Evolutionary conservation across 306 rosid genomes (phyloP).

Genomic region (Inga laurina): DNA sequence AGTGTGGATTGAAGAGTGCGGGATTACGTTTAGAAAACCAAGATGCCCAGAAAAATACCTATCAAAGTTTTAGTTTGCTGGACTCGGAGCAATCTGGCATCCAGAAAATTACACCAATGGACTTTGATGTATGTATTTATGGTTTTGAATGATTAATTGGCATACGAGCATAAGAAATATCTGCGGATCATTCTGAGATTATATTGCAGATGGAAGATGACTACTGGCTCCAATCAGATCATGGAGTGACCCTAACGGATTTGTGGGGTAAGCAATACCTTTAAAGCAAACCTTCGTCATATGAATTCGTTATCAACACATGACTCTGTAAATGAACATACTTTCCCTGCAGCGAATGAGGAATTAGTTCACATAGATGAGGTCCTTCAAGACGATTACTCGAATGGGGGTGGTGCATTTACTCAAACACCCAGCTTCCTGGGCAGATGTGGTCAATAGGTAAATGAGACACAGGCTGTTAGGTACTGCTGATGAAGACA

Average conservation of each 20-base stretch:
- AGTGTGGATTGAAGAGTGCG: slow-evolving; percentile 32
- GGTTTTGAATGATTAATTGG: slow-evolving; percentile 5
- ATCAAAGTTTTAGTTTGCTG: slow-evolving; percentile 26
- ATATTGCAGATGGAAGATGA: slow-evolving; percentile 64
- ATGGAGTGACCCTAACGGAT: slow-evolving; percentile 59
- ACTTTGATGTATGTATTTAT: slow-evolving; percentile 47
- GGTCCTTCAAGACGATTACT: slow-evolving; percentile 34
- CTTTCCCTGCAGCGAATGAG: slow-evolving; percentile 41
- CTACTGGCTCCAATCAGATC: slow-evolving; percentile 81
- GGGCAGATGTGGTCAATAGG: slow-evolving; percentile 29
- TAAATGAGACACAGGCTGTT: slow-evolving; percentile 35
- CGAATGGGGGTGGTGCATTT: slow-evolving; percentile 17
- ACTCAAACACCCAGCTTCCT: slow-evolving; percentile 20
- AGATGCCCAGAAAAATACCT: slow-evolving; percentile 30
- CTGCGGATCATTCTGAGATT: not conserved
- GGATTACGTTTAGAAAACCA: slow-evolving; percentile 30
- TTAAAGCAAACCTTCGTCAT: slow-evolving; percentile 27
- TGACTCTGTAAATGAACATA: not conserved
- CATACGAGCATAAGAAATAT: not conserved
- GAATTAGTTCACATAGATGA: slow-evolving; percentile 30
- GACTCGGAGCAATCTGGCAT: slow-evolving; percentile 49
- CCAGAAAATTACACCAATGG: slow-evolving; percentile 63
- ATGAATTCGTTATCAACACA: slow-evolving; percentile 21
- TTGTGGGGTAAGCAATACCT: slow-evolving; percentile 64
- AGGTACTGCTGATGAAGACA: slow-evolving; percentile 33